phyloP scores from a whole-genome alignment of 257 asterid species.

The Solanum sejunctum region DNA sequence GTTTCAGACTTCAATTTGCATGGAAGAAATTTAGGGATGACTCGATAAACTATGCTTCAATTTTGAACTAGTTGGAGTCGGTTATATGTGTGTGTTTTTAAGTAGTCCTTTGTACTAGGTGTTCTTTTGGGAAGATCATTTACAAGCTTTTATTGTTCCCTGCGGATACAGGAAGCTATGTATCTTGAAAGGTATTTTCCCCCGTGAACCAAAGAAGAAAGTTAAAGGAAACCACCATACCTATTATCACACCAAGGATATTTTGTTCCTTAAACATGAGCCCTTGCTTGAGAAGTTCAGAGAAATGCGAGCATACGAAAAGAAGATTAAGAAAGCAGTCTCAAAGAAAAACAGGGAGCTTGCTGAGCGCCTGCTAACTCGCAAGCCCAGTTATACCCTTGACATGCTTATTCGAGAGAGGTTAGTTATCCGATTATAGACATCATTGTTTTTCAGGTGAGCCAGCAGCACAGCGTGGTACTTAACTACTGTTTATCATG shows the following conservation, averaged over 20 bases:
- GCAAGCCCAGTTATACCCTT: constrained; percentile 73
- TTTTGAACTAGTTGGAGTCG: neutral
- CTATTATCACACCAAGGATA: constrained; percentile 83
- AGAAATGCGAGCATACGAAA: constrained; percentile 60
- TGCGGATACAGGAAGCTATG: constrained; percentile 23
- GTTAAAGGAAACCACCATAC: constrained; percentile 94
- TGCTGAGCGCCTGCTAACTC: constrained; percentile 60
- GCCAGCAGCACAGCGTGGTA: neutral
- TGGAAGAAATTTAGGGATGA: neutral
- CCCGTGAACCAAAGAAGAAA: constrained; percentile 98
- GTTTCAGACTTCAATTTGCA: neutral
- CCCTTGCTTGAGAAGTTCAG: constrained; percentile 77
- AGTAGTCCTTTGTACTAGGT: neutral
- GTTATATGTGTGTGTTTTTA: neutral
- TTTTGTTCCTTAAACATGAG: constrained; percentile 74
- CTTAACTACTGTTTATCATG: neutral
- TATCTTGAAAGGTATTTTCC: constrained; percentile 81
- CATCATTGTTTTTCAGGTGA: neutral
- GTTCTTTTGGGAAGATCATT: neutral
- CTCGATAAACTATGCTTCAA: neutral
- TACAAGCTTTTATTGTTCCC: neutral
- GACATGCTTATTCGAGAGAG: constrained; percentile 81
- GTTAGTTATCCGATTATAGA: constrained; percentile 13
- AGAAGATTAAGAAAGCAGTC: constrained; percentile 71
- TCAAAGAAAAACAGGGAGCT: constrained; percentile 79